A percentile compares a stretch with the other conserved stretches of the same genome.
These are phyloP conservation scores for Cordyceps sp. DNA, from an alignment of 2,329 filamentous ascomycete genomes.

Conservation along the genomic window DNA sequence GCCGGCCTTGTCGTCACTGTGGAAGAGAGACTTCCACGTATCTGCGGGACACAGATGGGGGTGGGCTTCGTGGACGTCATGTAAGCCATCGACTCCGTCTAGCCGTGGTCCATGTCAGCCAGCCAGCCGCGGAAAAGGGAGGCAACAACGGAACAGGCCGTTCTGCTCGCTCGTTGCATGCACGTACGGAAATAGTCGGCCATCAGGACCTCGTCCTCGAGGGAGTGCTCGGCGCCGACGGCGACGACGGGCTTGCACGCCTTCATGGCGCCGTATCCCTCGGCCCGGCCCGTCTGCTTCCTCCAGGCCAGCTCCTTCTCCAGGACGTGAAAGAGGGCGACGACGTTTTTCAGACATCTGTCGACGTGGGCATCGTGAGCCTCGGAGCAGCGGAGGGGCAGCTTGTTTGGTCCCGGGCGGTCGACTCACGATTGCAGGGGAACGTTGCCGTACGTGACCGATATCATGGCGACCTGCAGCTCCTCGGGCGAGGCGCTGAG, in stretches of 20 bases:
- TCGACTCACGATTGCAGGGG: slow-evolving; percentile 55
- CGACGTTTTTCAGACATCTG: slow-evolving; percentile 74
- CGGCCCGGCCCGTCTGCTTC: slow-evolving; percentile 43
- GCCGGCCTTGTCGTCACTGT: slow-evolving; percentile 8
- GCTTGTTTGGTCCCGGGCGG: too few relatives aligned
- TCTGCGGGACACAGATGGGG: slow-evolving; percentile 61
- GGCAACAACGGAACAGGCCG: too few relatives aligned
- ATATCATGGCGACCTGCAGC: slow-evolving; percentile 70
- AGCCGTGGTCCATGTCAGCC: slow-evolving; percentile 2
- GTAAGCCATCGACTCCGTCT: slow-evolving; percentile 65
- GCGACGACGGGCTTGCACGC: slow-evolving; percentile 68
- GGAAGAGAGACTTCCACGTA: slow-evolving; percentile 55
- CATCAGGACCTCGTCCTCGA: slow-evolving; percentile 68
- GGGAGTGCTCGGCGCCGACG: slow-evolving; percentile 68
- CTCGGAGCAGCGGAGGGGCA: too few relatives aligned
- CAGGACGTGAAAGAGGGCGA: slow-evolving; percentile 81
- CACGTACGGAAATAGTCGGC: slow-evolving; percentile 81
- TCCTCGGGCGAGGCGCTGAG: slow-evolving; percentile 70
- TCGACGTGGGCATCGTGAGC: too few relatives aligned
- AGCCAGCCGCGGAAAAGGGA: too few relatives aligned
- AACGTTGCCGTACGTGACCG: slow-evolving; percentile 88
- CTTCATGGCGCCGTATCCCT: slow-evolving; percentile 59
- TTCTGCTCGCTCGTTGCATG: too few relatives aligned
- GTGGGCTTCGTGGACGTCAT: slow-evolving; percentile 57
- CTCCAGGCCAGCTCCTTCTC: slow-evolving; percentile 83